phyloP scores from a whole-genome alignment of 2,329 filamentous ascomycete genomes.

The Ascosphaera apis region DNA sequence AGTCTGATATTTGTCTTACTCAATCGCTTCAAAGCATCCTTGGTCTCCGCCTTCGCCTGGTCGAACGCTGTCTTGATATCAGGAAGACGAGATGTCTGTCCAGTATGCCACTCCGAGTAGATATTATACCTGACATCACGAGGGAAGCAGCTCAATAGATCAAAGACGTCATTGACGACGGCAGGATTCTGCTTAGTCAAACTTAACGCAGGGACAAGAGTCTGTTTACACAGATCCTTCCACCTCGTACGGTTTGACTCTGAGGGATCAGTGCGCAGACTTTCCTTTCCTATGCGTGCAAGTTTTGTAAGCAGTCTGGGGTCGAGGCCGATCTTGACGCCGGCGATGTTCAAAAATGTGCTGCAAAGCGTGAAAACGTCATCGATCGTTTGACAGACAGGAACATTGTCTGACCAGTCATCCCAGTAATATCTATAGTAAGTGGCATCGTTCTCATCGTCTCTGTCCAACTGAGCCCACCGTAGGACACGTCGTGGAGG shows the following conservation, averaged over 20 bases:
- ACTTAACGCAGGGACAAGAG: slow-evolving; percentile 74
- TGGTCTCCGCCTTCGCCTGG: slow-evolving; percentile 53
- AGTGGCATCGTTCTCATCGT: slow-evolving; percentile 48
- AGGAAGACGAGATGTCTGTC: slow-evolving; percentile 50
- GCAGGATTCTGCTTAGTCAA: slow-evolving; percentile 66
- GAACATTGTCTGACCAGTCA: slow-evolving; percentile 86
- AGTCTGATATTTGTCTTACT: slow-evolving; percentile 66
- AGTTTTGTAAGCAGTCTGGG: slow-evolving; percentile 56
- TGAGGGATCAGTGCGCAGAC: slow-evolving; percentile 46
- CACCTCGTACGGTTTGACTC: slow-evolving; percentile 51
- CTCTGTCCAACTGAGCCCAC: slow-evolving; percentile 66
- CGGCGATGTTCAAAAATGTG: slow-evolving; percentile 64
- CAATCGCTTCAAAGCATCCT: slow-evolving; percentile 68
- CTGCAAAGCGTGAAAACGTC: slow-evolving; percentile 74
- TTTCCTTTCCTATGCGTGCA: slow-evolving; percentile 61
- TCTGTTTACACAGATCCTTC: slow-evolving; percentile 59
- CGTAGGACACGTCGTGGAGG: slow-evolving; percentile 44
- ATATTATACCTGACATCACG: slow-evolving; percentile 59
- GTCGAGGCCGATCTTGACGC: slow-evolving; percentile 76
- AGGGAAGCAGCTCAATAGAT: slow-evolving; percentile 57
- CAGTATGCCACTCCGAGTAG: slow-evolving; percentile 82
- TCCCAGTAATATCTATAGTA: slow-evolving; percentile 92
- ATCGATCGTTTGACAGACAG: slow-evolving; percentile 70
- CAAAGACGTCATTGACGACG: slow-evolving; percentile 67
- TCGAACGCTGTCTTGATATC: slow-evolving; percentile 61